phyloP scores from a whole-genome alignment of 2,329 filamentous ascomycete genomes.

The Cadophora malorum region DNA sequence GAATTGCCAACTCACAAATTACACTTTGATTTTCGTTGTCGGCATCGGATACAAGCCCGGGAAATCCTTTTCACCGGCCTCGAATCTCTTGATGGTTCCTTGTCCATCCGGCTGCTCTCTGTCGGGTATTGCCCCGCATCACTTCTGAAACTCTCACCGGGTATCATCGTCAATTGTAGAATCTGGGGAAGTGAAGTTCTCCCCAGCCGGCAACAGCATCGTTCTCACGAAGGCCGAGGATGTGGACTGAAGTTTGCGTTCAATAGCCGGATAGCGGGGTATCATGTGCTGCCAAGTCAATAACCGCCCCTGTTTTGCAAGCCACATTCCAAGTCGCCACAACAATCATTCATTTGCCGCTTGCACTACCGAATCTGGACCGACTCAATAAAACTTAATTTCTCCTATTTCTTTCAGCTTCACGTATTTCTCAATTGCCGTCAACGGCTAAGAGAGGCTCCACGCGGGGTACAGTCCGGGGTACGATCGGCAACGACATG shows the following conservation, averaged over 20 bases:
- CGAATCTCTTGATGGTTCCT: constrained; percentile 8
- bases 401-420: background rate
- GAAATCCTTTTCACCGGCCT: constrained; percentile 36
- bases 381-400: background rate
- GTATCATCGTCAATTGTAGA: constrained; percentile 20
- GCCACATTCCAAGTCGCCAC: background rate
- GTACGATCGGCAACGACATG: constrained; percentile 21
- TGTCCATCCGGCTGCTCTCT: constrained; percentile 10
- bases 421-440: constrained; percentile 16
- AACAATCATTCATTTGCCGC: background rate
- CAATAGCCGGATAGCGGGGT: constrained; percentile 17
- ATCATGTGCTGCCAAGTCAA: background rate
- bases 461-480: constrained; percentile 22
- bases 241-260: background rate
- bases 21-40: constrained; percentile 38
- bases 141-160: constrained; percentile 18
- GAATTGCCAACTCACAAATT: constrained; percentile 34
- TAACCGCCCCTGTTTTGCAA: background rate
- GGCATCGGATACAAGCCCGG: constrained; percentile 37
- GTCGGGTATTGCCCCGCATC: constrained; percentile 28
- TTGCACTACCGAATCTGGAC: background rate
- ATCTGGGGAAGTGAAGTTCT: constrained; percentile 24
- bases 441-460: constrained; percentile 3
- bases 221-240: background rate
- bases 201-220: constrained; percentile 11